A percentile compares a stretch with the other conserved stretches of the same genome.
These are phyloP conservation scores for Cornus controversa DNA, from an alignment of 148 eudicot species.

Conservation along the genomic window DNA sequence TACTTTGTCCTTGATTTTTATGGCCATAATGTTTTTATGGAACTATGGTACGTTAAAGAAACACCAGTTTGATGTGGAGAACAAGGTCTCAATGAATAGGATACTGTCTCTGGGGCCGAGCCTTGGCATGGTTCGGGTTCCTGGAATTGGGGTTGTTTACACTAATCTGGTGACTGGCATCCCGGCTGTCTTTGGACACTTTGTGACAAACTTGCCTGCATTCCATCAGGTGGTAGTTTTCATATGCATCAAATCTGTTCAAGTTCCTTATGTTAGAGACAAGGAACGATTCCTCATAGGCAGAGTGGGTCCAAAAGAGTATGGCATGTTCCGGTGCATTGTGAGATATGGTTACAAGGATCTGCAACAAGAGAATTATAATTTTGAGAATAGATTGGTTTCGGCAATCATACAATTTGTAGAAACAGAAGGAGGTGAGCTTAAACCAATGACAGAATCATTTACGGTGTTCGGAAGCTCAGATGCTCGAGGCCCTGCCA, in stretches of 20 bases:
- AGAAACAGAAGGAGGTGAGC: conserved; percentile 34
- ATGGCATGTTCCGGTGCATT: conserved; percentile 56
- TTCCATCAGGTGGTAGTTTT: conserved; percentile 62
- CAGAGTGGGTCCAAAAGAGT: conserved; percentile 53
- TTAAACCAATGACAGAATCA: conserved; percentile 5
- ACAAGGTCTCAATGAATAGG: conserved; percentile 56
- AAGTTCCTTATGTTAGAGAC: conserved; percentile 42
- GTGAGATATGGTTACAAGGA: conserved; percentile 64
- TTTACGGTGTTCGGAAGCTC: not conserved
- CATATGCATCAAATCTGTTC: conserved; percentile 55
- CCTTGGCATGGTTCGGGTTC: conserved; percentile 68
- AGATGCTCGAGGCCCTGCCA: conserved; percentile 10
- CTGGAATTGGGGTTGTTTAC: conserved; percentile 64
- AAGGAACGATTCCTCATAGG: conserved; percentile 46
- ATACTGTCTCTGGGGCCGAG: conserved; percentile 42
- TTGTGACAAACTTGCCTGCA: conserved; percentile 70
- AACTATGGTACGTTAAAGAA: conserved; percentile 62
- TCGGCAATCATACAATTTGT: conserved; percentile 33
- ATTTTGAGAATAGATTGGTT: conserved; percentile 48
- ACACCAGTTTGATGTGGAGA: conserved; percentile 59
- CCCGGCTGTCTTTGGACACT: conserved; percentile 65
- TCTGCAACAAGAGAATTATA: conserved; percentile 52
- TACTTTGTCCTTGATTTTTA: conserved; percentile 44
- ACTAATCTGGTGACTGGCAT: conserved; percentile 56
- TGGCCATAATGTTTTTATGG: conserved; percentile 55